These are phyloP conservation scores for Phytophthora hibernalis DNA, from an alignment of 352 stramenopile genomes.

Conservation along the genomic window DNA sequence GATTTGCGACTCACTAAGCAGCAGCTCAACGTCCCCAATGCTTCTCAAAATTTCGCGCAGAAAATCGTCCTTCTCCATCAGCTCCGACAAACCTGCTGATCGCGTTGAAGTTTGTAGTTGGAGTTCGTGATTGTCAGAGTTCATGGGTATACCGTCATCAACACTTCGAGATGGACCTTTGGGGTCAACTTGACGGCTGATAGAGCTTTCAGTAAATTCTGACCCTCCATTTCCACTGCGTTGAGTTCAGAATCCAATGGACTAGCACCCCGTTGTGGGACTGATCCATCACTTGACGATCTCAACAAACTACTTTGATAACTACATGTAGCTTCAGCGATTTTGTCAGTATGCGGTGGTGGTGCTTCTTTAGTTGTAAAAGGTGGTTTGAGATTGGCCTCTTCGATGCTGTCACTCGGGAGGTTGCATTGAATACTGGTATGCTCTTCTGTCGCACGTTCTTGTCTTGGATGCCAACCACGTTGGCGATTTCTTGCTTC, in stretches of 20 bases:
- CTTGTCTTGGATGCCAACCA: neutral
- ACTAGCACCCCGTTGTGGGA: neutral
- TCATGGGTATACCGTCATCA: neutral
- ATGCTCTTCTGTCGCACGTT: neutral
- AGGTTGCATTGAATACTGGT: neutral
- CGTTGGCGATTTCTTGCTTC: neutral
- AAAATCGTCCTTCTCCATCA: slow-evolving; percentile 51
- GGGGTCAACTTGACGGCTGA: neutral
- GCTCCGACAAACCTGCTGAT: slow-evolving; percentile 9
- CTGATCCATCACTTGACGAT: neutral
- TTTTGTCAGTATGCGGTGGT: neutral
- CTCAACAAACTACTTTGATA: neutral
- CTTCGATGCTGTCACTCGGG: neutral
- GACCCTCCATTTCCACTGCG: neutral
- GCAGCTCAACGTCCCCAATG: slow-evolving; percentile 64
- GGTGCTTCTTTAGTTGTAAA: neutral
- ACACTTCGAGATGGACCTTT: neutral
- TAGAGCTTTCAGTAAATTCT: neutral
- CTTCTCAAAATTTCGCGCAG: slow-evolving; percentile 66
- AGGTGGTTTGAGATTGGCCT: neutral
- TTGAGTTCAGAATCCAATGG: neutral
- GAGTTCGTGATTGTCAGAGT: neutral
- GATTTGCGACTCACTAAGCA: slow-evolving; percentile 51
- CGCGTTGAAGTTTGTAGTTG: neutral
- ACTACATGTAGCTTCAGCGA: neutral